Evolutionary conservation across 1,284 basidiomycete species (phyloP).

Genomic region (Porogramme epimiltina): DNA sequence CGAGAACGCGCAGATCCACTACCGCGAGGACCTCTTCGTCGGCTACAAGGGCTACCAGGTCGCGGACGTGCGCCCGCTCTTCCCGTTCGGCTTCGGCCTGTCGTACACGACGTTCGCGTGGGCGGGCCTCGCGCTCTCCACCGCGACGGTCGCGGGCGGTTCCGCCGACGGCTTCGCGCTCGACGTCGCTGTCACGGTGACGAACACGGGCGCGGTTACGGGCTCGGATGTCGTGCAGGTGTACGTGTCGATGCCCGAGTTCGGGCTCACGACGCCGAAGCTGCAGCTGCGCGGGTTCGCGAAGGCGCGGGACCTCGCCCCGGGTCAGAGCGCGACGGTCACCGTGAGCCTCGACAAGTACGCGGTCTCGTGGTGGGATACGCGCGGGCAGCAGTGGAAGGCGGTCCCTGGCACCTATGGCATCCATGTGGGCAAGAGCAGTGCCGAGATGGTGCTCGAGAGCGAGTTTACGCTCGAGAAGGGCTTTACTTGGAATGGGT

Average conservation of each 20-base stretch:
- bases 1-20: slow-evolving; percentile 66
- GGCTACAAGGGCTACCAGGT: slow-evolving; percentile 76
- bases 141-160: slow-evolving; percentile 22
- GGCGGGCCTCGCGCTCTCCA: slow-evolving; percentile 43
- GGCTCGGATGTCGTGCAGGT: slow-evolving; percentile 74
- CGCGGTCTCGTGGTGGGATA: slow-evolving; percentile 60
- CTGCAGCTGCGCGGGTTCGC: slow-evolving; percentile 62
- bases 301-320: slow-evolving; percentile 38
- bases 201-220: slow-evolving; percentile 54
- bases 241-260: slow-evolving; percentile 61
- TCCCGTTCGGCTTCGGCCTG: slow-evolving; percentile 76
- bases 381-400: slow-evolving; percentile 42
- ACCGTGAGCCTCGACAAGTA: slow-evolving; percentile 29
- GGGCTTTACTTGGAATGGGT: slow-evolving; percentile 49
- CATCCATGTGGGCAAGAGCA: slow-evolving; percentile 50
- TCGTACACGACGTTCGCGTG: slow-evolving; percentile 74
- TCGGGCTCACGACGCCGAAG: slow-evolving; percentile 54
- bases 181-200: slow-evolving; percentile 46
- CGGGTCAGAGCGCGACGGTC: slow-evolving; percentile 1
- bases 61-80: slow-evolving; percentile 56
- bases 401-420: slow-evolving; percentile 46
- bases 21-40: slow-evolving; percentile 67
- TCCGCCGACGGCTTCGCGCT: slow-evolving; percentile 31
- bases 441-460: slow-evolving; percentile 43
- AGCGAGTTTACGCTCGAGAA: slow-evolving; percentile 40